These are phyloP conservation scores for Rhizomucor pusillus DNA, from an alignment of 371 early-diverging fungal genomes.

Conservation along the genomic window DNA sequence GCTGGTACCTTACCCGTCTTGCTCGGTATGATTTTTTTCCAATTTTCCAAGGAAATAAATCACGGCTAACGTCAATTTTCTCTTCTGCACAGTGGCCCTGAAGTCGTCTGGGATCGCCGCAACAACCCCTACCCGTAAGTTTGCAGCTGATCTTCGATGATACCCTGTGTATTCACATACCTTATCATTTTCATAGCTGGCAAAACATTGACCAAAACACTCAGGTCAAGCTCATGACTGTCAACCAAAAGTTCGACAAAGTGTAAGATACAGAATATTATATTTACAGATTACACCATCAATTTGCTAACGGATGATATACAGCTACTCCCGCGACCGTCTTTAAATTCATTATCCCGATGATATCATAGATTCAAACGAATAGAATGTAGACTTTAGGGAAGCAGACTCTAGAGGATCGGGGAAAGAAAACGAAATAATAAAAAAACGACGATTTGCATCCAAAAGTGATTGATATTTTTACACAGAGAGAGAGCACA, in stretches of 20 bases:
- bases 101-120: constrained; percentile 53
- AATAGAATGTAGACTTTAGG: no score
- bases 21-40: constrained; percentile 27
- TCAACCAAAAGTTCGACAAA: constrained; percentile 55
- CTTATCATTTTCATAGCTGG: constrained; percentile 21
- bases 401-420: no score
- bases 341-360: constrained; percentile 17
- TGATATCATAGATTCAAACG: background rate
- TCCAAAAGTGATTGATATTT: no score
- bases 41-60: constrained; percentile 4
- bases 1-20: constrained; percentile 46
- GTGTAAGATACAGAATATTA: constrained; percentile 23
- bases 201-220: constrained; percentile 53
- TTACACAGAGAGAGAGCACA: no score
- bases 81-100: constrained; percentile 35
- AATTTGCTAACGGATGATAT: background rate
- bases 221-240: constrained; percentile 52
- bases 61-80: constrained; percentile 2
- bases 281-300: background rate
- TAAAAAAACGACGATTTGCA: no score
- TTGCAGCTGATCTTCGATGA: constrained; percentile 4
- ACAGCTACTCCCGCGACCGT: constrained; percentile 29
- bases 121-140: constrained; percentile 52
- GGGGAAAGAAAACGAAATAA: no score
- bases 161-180: background rate